Evolutionary conservation across 352 stramenopile genomes (phyloP).

Genomic region (Hyaloperonospora arabidopsidis): DNA sequence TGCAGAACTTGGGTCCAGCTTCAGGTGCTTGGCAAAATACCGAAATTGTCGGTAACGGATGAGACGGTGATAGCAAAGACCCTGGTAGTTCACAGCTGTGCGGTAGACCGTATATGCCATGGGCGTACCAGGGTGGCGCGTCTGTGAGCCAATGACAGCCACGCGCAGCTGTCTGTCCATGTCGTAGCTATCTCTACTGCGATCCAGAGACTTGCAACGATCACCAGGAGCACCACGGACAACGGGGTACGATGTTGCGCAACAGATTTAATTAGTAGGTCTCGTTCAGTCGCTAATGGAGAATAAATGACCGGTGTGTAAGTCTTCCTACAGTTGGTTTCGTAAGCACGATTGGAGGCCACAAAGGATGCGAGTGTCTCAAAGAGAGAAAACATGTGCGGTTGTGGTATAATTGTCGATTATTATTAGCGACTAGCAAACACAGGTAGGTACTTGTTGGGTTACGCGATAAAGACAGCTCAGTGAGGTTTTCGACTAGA

Average conservation of each 20-base stretch:
- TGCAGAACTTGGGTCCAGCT: conserved; percentile 20
- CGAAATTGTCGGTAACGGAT: conserved; percentile 59
- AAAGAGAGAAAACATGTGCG: too few relatives aligned
- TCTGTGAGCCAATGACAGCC: conserved; percentile 64
- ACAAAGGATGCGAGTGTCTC: too few relatives aligned
- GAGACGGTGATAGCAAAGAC: conserved; percentile 59
- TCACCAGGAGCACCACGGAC: conserved; percentile 8
- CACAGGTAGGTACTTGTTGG: too few relatives aligned
- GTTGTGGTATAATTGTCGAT: too few relatives aligned
- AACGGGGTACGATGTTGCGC: conserved; percentile 14
- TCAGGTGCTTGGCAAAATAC: conserved; percentile 41
- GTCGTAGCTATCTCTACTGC: conserved; percentile 4
- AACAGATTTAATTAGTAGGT: conserved; percentile 11
- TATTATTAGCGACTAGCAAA: too few relatives aligned
- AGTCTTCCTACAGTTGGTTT: too few relatives aligned
- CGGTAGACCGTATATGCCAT: conserved; percentile 66
- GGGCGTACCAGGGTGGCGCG: conserved; percentile 22
- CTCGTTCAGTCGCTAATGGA: conserved; percentile 18
- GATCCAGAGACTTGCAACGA: conserved; percentile 4
- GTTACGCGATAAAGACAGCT: too few relatives aligned
- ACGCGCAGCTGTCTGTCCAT: conserved; percentile 44
- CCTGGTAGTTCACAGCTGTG: conserved; percentile 56
- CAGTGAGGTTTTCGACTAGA: too few relatives aligned
- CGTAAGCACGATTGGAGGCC: too few relatives aligned
- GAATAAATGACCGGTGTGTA: too few relatives aligned